These are phyloP conservation scores for Prunus kanzakura DNA, from an alignment of 306 rosid species.

Conservation along the genomic window DNA sequence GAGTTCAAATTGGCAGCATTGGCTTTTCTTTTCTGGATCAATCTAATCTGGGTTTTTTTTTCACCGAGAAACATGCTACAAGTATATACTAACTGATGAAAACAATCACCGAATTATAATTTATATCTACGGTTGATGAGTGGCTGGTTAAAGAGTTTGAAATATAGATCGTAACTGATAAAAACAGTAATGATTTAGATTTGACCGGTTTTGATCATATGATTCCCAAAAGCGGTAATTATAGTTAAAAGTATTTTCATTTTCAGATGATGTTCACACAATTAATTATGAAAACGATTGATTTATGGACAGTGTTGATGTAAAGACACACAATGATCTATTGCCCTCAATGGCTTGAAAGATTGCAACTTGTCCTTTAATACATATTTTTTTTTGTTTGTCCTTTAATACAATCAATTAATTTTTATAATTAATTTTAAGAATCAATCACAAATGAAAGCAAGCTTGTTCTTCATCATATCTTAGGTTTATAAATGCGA, in stretches of 20 bases:
- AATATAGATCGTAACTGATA: neutral
- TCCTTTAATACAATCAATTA: too few relatives aligned
- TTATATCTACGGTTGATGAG: neutral
- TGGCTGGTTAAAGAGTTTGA: neutral
- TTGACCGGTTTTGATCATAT: neutral
- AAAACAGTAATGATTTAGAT: neutral
- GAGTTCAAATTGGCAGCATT: conserved; percentile 43
- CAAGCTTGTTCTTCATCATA: too few relatives aligned
- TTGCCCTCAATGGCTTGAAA: neutral
- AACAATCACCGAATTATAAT: neutral
- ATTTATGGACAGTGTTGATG: neutral
- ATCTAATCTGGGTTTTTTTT: conserved; percentile 32
- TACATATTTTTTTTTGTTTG: too few relatives aligned
- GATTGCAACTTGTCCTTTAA: neutral
- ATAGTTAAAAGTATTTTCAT: neutral
- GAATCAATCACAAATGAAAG: too few relatives aligned
- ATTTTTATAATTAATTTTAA: too few relatives aligned
- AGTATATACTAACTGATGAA: too few relatives aligned
- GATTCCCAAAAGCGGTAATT: neutral
- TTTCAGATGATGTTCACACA: neutral
- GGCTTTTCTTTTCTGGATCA: conserved; percentile 41
- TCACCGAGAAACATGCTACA: too few relatives aligned
- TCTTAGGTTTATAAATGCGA: too few relatives aligned
- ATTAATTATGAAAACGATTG: conserved; percentile 4
- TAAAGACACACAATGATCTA: neutral